Evolutionary conservation across 2,329 filamentous ascomycete species (phyloP), one percentile per base, ranked within the genome.

Genomic region (Apiospora arundinis): DNA sequence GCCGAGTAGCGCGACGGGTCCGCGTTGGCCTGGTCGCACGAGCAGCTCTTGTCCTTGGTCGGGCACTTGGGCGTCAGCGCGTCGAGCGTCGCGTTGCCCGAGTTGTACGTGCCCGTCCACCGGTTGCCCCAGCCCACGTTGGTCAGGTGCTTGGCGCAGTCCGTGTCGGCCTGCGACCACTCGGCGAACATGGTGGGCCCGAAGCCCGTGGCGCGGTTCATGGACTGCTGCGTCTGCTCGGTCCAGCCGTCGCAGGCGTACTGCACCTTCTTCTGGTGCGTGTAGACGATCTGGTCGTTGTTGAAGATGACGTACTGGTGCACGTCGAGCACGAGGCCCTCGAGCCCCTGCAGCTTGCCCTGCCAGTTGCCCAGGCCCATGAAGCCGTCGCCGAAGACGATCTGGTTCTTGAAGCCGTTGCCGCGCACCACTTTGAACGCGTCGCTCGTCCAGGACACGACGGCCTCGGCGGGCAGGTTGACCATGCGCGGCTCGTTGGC

Each of bases 281-380:
- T 92, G 78, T 92, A 92, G 67, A 90, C 89, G 78, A 99, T 92
- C 81, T 97, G 94, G 75, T 92, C 91, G 49, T 90, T 90, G 86
- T 99, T 98, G 88, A 99, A 99, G 81, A 98, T 98, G 78, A 97
- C 94, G 82, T 99, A 99, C 82, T 98, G 95, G 83, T 99, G 96
- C 48, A 97, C 96, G 82, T 99, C 96, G n/a, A 99, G 90, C 23
- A 97, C 89, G 74, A 98, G 86, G 74, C 91, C 89, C 66, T 92
- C 86, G 78, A 93, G 88, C 28, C 88, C 86, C 75, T 92, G 89
- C 75, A 98, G 88, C 80, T 93, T 88, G 52, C 93, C 94, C 80
- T 97, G 91, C 96, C 96, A 99, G 78, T 97, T 95, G 75, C 88
- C 87, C 5, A 98, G 89, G 14, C 95, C 95, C 83, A 97, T 90